Evolutionary conservation across 768 basidiomycete species (phyloP).

Genomic region (Psilocybe subaeruginosa): DNA sequence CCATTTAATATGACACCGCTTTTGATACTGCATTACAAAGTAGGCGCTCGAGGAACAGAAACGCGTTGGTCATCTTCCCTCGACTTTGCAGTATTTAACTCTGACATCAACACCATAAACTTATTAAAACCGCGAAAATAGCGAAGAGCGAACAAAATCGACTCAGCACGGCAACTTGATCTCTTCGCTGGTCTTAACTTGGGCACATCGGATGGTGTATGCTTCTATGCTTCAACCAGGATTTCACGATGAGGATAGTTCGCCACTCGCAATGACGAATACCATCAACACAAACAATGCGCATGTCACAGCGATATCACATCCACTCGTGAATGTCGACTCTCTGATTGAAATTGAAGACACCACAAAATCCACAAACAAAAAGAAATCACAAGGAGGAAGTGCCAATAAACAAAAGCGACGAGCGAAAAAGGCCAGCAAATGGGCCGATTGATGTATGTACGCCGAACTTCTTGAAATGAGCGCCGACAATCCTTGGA

Average conservation of each 20-base stretch:
- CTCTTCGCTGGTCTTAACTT: constrained; percentile 21
- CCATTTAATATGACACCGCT: neutral
- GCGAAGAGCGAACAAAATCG: constrained; percentile 72
- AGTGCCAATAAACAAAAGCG: constrained; percentile 40
- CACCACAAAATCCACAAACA: constrained; percentile 14
- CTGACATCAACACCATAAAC: neutral
- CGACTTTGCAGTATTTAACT: neutral
- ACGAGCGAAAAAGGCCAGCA: constrained; percentile 45
- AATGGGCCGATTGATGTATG: constrained; percentile 88
- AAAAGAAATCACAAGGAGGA: constrained; percentile 31
- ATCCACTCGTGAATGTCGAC: neutral
- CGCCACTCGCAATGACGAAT: neutral
- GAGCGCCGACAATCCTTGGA: constrained; percentile 51
- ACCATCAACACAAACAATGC: neutral
- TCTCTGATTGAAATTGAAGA: neutral
- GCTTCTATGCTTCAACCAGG: constrained; percentile 43
- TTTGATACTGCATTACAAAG: constrained; percentile 5
- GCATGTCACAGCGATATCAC: too few relatives aligned
- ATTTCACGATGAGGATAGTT: constrained; percentile 14
- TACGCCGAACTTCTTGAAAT: constrained; percentile 87
- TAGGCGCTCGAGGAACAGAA: constrained; percentile 84
- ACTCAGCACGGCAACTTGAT: constrained; percentile 41
- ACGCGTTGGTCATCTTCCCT: constrained; percentile 50
- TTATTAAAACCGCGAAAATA: constrained; percentile 25
- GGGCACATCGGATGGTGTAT: constrained; percentile 31